Evolutionary conservation across 2,329 filamentous ascomycete species (phyloP).

Genomic region (Exophiala aquamarina): DNA sequence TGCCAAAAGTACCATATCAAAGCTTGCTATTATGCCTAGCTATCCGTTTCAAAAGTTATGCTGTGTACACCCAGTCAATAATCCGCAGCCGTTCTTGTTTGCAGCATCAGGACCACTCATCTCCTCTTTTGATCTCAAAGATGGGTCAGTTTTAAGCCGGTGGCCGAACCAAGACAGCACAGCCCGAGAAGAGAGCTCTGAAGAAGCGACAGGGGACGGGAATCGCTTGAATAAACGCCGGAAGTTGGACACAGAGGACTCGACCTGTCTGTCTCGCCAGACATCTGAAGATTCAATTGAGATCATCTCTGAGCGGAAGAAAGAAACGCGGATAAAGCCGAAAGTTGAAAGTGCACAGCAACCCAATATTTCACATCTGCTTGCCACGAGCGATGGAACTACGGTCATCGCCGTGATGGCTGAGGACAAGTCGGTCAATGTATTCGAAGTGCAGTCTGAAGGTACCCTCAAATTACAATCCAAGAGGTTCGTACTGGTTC

Average conservation of each 20-base stretch:
- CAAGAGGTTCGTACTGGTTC: conserved; percentile 61
- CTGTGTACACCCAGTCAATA: conserved; percentile 33
- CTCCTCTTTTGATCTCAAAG: conserved; percentile 62
- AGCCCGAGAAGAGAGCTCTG: conserved; percentile 12
- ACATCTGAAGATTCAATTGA: conserved; percentile 28
- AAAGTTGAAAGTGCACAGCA: conserved; percentile 22
- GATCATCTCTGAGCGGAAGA: conserved; percentile 28
- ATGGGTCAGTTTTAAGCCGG: conserved; percentile 58
- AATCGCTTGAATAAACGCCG: conserved; percentile 46
- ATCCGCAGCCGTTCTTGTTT: conserved; percentile 57
- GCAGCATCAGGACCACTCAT: conserved; percentile 73
- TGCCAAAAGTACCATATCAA: neutral
- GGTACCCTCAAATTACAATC: conserved; percentile 63
- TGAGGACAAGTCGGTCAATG: conserved; percentile 89
- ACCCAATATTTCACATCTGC: conserved; percentile 68
- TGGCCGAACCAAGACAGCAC: conserved; percentile 51
- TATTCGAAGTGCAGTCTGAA: conserved; percentile 68
- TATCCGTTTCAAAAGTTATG: conserved; percentile 66
- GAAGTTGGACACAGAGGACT: conserved; percentile 32
- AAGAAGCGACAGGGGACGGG: conserved; percentile 30
- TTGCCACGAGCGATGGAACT: conserved; percentile 61
- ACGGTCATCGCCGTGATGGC: conserved; percentile 76
- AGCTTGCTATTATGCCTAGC: conserved; percentile 32
- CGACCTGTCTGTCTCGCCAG: conserved; percentile 19
- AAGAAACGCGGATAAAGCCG: conserved; percentile 23